phyloP scores from a whole-genome alignment of 2,329 filamentous ascomycete genomes.

The Ophiostoma sp. region DNA sequence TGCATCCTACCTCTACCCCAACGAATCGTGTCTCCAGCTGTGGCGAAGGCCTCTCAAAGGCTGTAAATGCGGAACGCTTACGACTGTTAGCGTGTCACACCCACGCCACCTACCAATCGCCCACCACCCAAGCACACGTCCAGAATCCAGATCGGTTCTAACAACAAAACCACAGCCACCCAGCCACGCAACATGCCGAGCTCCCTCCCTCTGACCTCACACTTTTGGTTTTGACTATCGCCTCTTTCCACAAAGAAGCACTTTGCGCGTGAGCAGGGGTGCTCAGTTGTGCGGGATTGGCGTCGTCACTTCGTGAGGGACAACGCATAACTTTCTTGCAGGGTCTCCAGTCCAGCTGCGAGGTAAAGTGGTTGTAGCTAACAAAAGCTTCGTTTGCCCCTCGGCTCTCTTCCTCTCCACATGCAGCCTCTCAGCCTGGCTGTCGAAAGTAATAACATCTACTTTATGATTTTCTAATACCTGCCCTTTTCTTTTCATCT shows the following conservation, averaged over 20 bases:
- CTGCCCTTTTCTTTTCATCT: not conserved
- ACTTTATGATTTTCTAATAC: not conserved
- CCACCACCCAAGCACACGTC: conserved; percentile 1
- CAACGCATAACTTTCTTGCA: conserved; percentile 9
- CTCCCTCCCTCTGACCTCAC: conserved; percentile 2
- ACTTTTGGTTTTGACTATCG: not conserved
- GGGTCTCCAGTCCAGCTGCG: not conserved
- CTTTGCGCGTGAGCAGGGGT: conserved; percentile 5
- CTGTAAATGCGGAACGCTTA: not conserved
- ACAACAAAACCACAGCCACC: conserved; percentile 20
- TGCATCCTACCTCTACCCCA: not conserved
- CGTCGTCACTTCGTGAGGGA: not conserved
- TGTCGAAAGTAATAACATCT: conserved; percentile 1
- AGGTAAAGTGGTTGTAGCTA: conserved; percentile 19
- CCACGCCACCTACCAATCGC: not conserved
- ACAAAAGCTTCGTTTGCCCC: not conserved
- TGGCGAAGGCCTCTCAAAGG: not conserved
- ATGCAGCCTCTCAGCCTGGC: conserved; percentile 17
- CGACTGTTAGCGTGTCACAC: conserved; percentile 1
- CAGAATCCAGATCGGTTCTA: not conserved
- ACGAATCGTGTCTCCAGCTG: not conserved
- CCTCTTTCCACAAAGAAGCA: not conserved
- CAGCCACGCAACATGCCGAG: conserved; percentile 21
- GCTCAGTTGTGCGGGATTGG: not conserved
- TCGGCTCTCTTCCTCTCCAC: conserved; percentile 8